A percentile compares a stretch with the other conserved stretches of the same genome.
phyloP scores from a whole-genome alignment of 1,139 yeast species.

The Sugiyamaella pinicola region DNA sequence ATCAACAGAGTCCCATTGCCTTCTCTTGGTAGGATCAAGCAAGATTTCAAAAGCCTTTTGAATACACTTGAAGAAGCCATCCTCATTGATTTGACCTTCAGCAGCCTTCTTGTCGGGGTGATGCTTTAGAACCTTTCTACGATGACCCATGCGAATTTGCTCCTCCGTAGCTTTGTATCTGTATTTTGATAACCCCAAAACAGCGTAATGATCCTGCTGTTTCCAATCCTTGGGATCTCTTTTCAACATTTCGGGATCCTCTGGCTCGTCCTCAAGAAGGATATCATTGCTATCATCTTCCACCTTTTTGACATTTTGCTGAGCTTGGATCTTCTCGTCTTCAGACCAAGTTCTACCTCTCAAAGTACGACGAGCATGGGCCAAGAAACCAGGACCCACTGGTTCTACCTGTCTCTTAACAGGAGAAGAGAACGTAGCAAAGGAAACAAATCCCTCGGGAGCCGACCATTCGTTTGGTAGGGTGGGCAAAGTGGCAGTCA shows the following conservation, averaged over 20 bases:
- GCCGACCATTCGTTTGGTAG: slow-evolving; percentile 39
- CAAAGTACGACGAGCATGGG: slow-evolving; percentile 94
- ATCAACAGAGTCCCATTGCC: slow-evolving; percentile 95
- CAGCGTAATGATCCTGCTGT: slow-evolving; percentile 93
- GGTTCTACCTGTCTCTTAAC: slow-evolving; percentile 91
- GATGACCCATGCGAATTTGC: slow-evolving; percentile 94
- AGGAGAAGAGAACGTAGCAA: slow-evolving; percentile 56
- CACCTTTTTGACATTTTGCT: slow-evolving; percentile 73
- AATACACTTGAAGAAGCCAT: slow-evolving; percentile 96
- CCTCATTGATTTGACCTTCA: slow-evolving; percentile 87
- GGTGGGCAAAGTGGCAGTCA: slow-evolving; percentile 33
- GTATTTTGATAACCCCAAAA: slow-evolving; percentile 87
- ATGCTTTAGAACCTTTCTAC: slow-evolving; percentile 94
- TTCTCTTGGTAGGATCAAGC: slow-evolving; percentile 82
- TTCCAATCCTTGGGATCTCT: slow-evolving; percentile 99
- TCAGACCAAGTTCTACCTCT: slow-evolving; percentile 99
- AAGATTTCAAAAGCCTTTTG: slow-evolving; percentile 94
- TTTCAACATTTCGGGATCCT: slow-evolving; percentile 65
- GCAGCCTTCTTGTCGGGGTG: slow-evolving; percentile 98
- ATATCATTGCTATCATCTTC: slow-evolving; percentile 74
- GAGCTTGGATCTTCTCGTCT: slow-evolving; percentile 91
- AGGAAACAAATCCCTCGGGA: slow-evolving; percentile 39
- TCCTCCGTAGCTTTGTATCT: slow-evolving; percentile 91
- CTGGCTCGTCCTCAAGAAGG: slow-evolving; percentile 78
- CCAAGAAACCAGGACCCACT: slow-evolving; percentile 92